Percentiles rank a stretch among this genome's conserved stretches.
phyloP scores from a whole-genome alignment of 768 basidiomycete genomes.

The Termitomyces sp. region DNA sequence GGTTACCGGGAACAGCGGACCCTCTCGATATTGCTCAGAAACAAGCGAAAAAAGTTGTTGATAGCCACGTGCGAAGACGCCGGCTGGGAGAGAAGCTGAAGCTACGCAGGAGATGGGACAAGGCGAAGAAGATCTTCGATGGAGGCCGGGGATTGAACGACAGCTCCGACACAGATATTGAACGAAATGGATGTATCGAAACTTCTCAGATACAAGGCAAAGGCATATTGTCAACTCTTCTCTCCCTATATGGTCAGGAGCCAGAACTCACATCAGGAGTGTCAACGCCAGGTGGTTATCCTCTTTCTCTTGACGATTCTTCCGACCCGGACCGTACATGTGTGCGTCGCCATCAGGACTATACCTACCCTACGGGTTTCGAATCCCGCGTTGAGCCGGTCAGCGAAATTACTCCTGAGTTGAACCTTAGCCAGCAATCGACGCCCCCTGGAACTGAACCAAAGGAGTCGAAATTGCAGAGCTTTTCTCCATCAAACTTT shows the following conservation, averaged over 20 bases:
- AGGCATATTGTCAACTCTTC: constrained; percentile 60
- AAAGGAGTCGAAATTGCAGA: not conserved
- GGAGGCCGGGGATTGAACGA: constrained; percentile 5
- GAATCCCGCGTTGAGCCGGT: not conserved
- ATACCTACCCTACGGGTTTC: not conserved
- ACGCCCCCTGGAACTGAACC: not conserved
- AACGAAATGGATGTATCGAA: constrained; percentile 14
- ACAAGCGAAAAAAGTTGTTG: constrained; percentile 11
- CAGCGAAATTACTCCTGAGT: not conserved
- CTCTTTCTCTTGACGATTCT: not conserved
- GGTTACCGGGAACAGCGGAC: constrained; percentile 39
- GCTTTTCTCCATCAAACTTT: constrained; percentile 1
- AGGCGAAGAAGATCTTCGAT: constrained; percentile 13
- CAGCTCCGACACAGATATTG: constrained; percentile 15
- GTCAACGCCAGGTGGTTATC: constrained; percentile 14
- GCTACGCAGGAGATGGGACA: constrained; percentile 1
- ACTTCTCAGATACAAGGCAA: constrained; percentile 23
- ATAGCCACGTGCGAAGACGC: constrained; percentile 7
- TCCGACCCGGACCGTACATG: not conserved
- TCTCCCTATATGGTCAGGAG: constrained; percentile 54
- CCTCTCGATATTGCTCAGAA: not conserved
- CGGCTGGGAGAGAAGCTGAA: not conserved
- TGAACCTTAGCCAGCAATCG: constrained; percentile 1
- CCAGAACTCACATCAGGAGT: constrained; percentile 9
- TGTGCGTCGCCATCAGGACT: not conserved